Percentiles rank a stretch among this genome's conserved stretches.
phyloP scores from a whole-genome alignment of 345 rosid species.

The Anacardium occidentale region DNA sequence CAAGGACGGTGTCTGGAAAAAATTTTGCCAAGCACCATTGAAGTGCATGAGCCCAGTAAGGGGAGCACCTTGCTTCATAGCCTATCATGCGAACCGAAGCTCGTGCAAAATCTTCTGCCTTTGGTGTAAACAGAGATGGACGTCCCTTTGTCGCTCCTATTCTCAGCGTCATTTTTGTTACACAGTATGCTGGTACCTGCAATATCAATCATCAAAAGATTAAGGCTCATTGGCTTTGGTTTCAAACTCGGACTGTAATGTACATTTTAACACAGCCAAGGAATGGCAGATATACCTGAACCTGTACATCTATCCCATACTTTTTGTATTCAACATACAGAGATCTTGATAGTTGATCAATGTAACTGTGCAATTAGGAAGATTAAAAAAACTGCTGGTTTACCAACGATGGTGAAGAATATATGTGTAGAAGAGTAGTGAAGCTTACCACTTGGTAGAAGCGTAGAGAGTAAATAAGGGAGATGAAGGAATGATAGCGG shows the following conservation, averaged over 20 bases:
- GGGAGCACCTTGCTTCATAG: slow-evolving; percentile 37
- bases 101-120: slow-evolving; percentile 46
- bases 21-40: slow-evolving; percentile 38
- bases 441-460: slow-evolving; percentile 46
- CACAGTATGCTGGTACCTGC: slow-evolving; percentile 39
- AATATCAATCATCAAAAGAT: neutral
- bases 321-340: slow-evolving; percentile 51
- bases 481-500: slow-evolving; percentile 27
- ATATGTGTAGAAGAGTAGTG: neutral
- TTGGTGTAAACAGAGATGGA: slow-evolving; percentile 25
- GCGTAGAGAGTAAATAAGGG: slow-evolving; percentile 37
- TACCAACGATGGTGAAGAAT: no score
- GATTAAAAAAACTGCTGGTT: no score
- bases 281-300: slow-evolving; percentile 52
- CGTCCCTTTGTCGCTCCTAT: slow-evolving; percentile 39
- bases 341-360: slow-evolving; percentile 73
- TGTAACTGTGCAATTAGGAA: slow-evolving; percentile 39
- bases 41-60: slow-evolving; percentile 39
- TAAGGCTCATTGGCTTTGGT: no score
- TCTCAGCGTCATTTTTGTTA: slow-evolving; percentile 43
- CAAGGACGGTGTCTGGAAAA: slow-evolving; percentile 52
- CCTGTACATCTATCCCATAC: slow-evolving; percentile 45
- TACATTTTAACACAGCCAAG: no score
- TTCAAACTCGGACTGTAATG: no score
- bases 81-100: slow-evolving; percentile 61